phyloP scores from a whole-genome alignment of 2,329 filamentous ascomycete species.

The Fusarium domesticum region DNA sequence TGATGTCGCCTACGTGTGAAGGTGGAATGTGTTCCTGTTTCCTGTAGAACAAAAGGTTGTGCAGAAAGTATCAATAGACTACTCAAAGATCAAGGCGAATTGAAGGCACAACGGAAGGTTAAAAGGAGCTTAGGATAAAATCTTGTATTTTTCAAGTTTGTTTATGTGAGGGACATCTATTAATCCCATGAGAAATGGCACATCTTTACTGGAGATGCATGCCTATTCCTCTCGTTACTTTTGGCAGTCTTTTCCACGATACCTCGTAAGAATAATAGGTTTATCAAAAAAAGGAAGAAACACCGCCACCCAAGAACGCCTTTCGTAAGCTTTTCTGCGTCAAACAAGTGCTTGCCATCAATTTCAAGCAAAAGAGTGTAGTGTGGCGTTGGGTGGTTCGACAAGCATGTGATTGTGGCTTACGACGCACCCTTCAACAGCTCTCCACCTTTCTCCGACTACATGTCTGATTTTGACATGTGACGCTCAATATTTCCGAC shows the following conservation, averaged over 20 bases:
- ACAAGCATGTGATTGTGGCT: background rate
- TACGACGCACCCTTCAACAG: background rate
- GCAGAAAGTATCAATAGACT: too few species aligned
- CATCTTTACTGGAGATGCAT: too few species aligned
- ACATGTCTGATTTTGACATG: constrained; percentile 15
- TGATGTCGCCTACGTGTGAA: too few species aligned
- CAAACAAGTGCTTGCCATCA: background rate
- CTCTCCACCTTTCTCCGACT: constrained; percentile 12
- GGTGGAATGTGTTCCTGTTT: too few species aligned
- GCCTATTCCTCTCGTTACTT: background rate
- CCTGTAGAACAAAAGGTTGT: too few species aligned
- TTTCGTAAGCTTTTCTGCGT: background rate
- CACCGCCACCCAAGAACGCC: background rate
- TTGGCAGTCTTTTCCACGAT: background rate
- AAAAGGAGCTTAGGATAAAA: background rate
- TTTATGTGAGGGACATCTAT: background rate
- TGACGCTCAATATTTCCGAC: constrained; percentile 4
- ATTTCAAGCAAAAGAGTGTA: background rate
- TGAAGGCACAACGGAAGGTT: too few species aligned
- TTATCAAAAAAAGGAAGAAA: background rate
- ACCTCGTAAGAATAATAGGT: background rate
- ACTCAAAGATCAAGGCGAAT: too few species aligned
- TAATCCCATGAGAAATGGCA: background rate
- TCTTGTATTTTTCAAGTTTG: background rate
- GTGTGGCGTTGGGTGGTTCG: background rate